A percentile compares a stretch with the other conserved stretches of the same genome.
These are phyloP conservation scores for Trametes punicea DNA, from an alignment of 768 basidiomycete genomes.

Conservation along the genomic window DNA sequence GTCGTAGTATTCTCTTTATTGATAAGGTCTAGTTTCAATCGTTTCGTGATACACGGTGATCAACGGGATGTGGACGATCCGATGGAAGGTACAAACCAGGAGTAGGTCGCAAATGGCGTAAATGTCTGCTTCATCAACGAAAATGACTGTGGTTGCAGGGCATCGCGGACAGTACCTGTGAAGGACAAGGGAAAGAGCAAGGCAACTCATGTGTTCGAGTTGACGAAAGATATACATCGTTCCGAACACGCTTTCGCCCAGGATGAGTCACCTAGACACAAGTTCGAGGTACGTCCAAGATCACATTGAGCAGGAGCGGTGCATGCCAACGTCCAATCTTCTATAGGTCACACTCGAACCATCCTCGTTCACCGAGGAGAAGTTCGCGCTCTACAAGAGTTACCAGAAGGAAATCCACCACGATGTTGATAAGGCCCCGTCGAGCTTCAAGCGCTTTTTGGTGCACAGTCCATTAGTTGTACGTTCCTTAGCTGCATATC, in stretches of 20 bases:
- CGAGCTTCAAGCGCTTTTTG: constrained; percentile 69
- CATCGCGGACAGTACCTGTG: not conserved
- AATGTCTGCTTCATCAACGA: not conserved
- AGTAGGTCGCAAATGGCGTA: not conserved
- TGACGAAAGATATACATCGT: constrained; percentile 50
- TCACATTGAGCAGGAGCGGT: not conserved
- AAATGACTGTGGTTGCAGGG: not conserved
- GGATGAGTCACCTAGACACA: constrained; percentile 39
- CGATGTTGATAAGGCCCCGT: constrained; percentile 50
- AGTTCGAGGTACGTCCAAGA: constrained; percentile 52
- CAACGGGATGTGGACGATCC: constrained; percentile 29
- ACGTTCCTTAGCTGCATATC: constrained; percentile 21
- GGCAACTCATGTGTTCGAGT: constrained; percentile 34
- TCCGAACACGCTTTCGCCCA: constrained; percentile 43
- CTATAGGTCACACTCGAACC: constrained; percentile 70
- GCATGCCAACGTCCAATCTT: not conserved
- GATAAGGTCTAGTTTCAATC: constrained; percentile 64
- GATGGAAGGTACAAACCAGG: constrained; percentile 6
- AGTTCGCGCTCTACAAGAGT: constrained; percentile 68
- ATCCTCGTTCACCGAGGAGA: constrained; percentile 74
- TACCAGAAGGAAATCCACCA: constrained; percentile 82
- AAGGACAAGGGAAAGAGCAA: constrained; percentile 7
- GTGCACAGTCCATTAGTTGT: constrained; percentile 76
- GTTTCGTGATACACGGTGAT: constrained; percentile 46
- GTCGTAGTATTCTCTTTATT: not conserved